Evolutionary conservation across 805 yeast species (phyloP), one percentile per base, ranked within the genome.

Genomic region (Myxozyma sirexii): DNA sequence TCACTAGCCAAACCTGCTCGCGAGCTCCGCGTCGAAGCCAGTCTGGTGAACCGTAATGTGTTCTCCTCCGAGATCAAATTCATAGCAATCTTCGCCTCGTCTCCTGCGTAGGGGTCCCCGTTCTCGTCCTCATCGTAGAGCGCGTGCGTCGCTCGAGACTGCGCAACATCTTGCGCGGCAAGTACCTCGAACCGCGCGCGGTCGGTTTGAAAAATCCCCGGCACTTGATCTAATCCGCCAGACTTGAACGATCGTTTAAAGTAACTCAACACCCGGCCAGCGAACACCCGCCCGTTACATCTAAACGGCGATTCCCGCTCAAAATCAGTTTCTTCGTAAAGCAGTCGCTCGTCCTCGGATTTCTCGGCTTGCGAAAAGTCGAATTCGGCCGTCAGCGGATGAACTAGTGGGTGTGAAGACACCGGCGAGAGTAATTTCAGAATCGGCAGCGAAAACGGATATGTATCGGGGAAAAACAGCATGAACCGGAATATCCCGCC

Each of bases 41-140:
- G 48, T 19, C 64, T 33, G 21, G 46, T 42, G 27, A 60, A 60
- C 38, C 55, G 42, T 15, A 60, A 6, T 19, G 64, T 56, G 21
- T 52, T 60, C 52, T 60, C 64, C 23, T 60, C 64, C 21, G 57
- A 24, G 15, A 46, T 58, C 48, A 60, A 29, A 37, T 38, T 46
- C 39, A 45, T 5, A 7, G 35, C 62, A 19, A 27, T 29, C n/a
- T 33, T 19, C 5, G 42, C 37, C 27, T 57, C 64, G 44, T 59
- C 63, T 26, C 64, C 64, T 7, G 64, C 64, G 33, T 60, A 60
- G 19, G 64, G 58, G 45, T 60, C 64, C 4, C 64, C 64, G 17
- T 49, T 57, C 43, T 60, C 64, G 26, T 60, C 64, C 46, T 60
- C 60, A 13, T 60, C 64, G 35, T 44, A 60, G 21, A 60, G 42